phyloP scores from a whole-genome alignment of 1,284 basidiomycete species.

The Tremellales sp. region DNA sequence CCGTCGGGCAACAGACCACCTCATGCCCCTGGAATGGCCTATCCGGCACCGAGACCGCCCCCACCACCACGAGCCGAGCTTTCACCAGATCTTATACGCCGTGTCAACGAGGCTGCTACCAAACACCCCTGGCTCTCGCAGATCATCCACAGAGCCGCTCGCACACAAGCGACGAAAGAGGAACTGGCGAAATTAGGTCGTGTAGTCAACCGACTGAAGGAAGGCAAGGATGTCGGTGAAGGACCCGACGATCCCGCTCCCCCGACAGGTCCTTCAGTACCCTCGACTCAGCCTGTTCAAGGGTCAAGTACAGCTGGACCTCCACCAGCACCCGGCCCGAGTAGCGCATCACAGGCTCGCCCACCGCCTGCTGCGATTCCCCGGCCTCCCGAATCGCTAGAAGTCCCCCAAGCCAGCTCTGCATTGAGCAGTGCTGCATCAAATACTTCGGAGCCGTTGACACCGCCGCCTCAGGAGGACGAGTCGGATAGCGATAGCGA shows the following conservation, averaged over 20 bases:
- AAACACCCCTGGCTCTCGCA: conserved; percentile 39
- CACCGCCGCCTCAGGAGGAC: not conserved
- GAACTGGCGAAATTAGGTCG: conserved; percentile 41
- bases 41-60: not conserved
- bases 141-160: conserved; percentile 46
- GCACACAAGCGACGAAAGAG: conserved; percentile 38
- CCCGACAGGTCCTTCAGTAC: not conserved
- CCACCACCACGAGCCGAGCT: conserved; percentile 5
- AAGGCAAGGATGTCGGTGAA: conserved; percentile 11
- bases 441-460: not conserved
- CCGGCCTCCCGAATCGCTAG: conserved; percentile 2
- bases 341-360: not conserved
- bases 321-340: not conserved
- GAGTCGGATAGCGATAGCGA: conserved; percentile 26
- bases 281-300: too few species aligned
- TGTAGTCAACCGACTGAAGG: conserved; percentile 21
- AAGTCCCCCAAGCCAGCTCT: not conserved
- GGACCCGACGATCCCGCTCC: conserved; percentile 3
- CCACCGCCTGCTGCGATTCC: conserved; percentile 1
- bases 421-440: not conserved
- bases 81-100: conserved; percentile 31
- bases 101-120: conserved; percentile 41
- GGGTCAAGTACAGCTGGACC: not conserved
- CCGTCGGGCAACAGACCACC: not conserved
- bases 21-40: not conserved